Evolutionary conservation across 2,329 filamentous ascomycete species (phyloP).

Genomic region (Trichoderma semiorbis): DNA sequence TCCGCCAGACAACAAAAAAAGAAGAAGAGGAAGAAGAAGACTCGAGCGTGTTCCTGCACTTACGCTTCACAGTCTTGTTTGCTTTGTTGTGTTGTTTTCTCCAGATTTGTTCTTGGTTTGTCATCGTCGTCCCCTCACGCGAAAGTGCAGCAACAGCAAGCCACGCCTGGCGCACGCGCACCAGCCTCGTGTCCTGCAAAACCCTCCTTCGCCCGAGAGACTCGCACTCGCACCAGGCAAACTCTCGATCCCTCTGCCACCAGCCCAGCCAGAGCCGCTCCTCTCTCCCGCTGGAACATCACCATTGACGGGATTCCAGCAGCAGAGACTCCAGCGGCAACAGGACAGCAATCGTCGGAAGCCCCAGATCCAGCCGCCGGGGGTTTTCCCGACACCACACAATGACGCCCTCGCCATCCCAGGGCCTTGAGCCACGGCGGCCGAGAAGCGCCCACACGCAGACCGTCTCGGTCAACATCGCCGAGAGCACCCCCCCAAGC

Average conservation of each 20-base stretch:
- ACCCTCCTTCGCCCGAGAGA: constrained; percentile 6
- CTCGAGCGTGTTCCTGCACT: neutral
- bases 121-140: neutral
- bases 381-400: constrained; percentile 18
- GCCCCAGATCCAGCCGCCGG: constrained; percentile 16
- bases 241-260: neutral
- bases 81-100: neutral
- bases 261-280: neutral
- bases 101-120: neutral
- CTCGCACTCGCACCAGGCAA: neutral
- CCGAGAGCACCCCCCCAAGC: constrained; percentile 38
- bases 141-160: constrained; percentile 2
- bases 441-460: constrained; percentile 36
- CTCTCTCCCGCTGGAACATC: neutral
- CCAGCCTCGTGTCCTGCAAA: constrained; percentile 15
- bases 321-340: neutral
- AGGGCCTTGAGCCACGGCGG: constrained; percentile 37
- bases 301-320: neutral
- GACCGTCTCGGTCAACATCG: constrained; percentile 47
- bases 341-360: neutral
- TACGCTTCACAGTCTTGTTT: neutral
- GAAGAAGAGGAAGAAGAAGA: neutral
- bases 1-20: constrained; percentile 6
- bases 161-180: constrained; percentile 17
- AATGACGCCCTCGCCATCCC: constrained; percentile 40